A percentile compares a stretch with the other conserved stretches of the same genome.
These are phyloP conservation scores for Cicer arietinum DNA, from an alignment of 306 rosid genomes.

Conservation along the genomic window DNA sequence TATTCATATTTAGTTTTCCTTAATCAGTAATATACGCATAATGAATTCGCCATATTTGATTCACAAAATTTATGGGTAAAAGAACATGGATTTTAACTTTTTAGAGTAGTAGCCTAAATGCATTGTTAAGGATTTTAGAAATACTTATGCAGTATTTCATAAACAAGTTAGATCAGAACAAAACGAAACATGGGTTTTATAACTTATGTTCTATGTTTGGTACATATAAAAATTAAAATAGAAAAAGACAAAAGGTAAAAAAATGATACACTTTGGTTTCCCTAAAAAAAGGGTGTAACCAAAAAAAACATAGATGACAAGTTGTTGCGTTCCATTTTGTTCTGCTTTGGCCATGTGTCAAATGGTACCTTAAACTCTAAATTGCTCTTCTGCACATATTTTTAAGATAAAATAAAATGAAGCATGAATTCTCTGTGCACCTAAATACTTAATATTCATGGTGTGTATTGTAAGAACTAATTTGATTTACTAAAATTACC, in stretches of 20 bases:
- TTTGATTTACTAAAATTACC: conserved; percentile 1
- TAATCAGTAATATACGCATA: conserved; percentile 11
- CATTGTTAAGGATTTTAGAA: conserved; percentile 31
- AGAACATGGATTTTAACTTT: conserved; percentile 14
- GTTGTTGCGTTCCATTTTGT: neutral
- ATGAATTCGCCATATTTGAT: conserved; percentile 26
- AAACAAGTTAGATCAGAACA: neutral
- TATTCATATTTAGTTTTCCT: conserved; percentile 22
- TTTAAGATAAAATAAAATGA: conserved; percentile 25
- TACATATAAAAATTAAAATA: neutral
- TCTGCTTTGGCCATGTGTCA: neutral
- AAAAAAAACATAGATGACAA: neutral
- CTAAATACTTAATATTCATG: conserved; percentile 17
- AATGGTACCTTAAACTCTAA: neutral
- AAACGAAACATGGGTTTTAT: neutral
- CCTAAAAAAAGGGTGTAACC: neutral
- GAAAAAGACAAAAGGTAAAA: neutral
- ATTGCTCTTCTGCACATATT: conserved; percentile 20
- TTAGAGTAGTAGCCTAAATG: conserved; percentile 24
- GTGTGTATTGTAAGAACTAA: neutral
- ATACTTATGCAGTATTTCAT: neutral
- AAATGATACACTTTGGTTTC: neutral
- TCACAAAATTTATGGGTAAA: conserved; percentile 20
- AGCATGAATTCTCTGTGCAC: neutral
- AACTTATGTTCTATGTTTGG: neutral